phyloP scores from a whole-genome alignment of 768 basidiomycete species.

The Lepiota brunneoincarnata region DNA sequence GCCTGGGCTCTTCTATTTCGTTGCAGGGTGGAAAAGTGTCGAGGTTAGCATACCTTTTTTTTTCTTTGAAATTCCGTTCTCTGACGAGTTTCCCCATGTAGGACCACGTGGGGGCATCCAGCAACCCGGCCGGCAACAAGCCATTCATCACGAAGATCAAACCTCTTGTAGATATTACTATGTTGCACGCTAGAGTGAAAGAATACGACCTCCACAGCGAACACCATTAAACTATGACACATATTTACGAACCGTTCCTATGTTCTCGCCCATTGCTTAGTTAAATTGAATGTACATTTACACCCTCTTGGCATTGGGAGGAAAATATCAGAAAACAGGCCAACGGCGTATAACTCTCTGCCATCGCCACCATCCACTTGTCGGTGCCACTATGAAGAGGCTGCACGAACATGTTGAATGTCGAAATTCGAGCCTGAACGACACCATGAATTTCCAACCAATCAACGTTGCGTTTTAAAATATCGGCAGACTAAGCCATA shows the following conservation, averaged over 20 bases:
- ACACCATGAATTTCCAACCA: no score
- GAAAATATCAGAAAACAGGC: no score
- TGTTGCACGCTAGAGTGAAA: background rate
- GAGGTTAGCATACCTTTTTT: background rate
- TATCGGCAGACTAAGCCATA: no score
- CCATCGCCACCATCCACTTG: no score
- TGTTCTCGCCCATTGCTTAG: background rate
- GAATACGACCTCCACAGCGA: slow-evolving; percentile 2
- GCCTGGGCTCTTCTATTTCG: background rate
- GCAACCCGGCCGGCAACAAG: background rate
- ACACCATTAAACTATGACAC: background rate
- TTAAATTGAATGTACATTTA: background rate
- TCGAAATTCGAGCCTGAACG: no score
- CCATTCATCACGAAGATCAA: background rate
- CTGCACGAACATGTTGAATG: no score
- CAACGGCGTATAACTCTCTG: no score
- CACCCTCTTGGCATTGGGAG: slow-evolving; percentile 6
- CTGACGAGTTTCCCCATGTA: background rate
- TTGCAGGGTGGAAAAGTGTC: slow-evolving; percentile 6
- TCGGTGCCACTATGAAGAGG: no score
- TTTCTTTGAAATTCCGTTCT: no score
- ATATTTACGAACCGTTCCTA: slow-evolving; percentile 4
- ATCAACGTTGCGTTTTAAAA: no score
- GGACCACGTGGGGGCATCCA: background rate
- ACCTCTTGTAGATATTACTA: background rate